Conservation (phyloP, 495 filamentous ascomycete species). For the Neurospora sp. region DNA sequence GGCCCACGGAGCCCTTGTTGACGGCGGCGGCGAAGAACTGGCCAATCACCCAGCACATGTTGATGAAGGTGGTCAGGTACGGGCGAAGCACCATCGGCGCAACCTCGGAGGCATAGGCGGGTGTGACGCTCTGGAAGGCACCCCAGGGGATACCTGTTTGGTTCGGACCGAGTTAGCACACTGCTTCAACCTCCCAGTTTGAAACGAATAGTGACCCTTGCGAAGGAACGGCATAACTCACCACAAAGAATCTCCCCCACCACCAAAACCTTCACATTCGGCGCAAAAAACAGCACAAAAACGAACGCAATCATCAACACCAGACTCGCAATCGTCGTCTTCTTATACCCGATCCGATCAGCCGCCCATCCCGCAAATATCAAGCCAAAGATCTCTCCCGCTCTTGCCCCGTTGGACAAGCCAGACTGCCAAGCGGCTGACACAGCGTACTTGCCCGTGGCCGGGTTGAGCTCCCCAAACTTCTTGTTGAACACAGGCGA, state of each 20-base stretch:
- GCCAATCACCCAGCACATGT: constrained; percentile 64
- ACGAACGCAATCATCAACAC: constrained; percentile 36
- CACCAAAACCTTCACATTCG: constrained; percentile 47
- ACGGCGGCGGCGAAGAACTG: constrained; percentile 60
- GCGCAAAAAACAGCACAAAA: constrained; percentile 51
- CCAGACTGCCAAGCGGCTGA: constrained; percentile 29
- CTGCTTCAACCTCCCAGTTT: background rate
- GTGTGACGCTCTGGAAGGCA: constrained; percentile 48
- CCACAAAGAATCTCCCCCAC: constrained; percentile 51
- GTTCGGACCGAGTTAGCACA: constrained; percentile 9
- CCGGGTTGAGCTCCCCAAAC: constrained; percentile 17
- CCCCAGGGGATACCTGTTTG: constrained; percentile 57
- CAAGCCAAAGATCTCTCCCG: constrained; percentile 29
- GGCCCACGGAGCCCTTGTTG: constrained; percentile 41
- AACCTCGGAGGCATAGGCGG: constrained; percentile 62
- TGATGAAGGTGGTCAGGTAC: constrained; percentile 60
- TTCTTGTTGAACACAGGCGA: constrained; percentile 24
- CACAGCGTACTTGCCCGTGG: constrained; percentile 17
- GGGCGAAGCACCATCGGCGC: constrained; percentile 53
- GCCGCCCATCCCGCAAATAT: constrained; percentile 24
- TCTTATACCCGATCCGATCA: constrained; percentile 24
- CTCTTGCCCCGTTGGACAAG: constrained; percentile 24
- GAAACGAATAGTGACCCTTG: background rate
- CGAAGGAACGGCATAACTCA: constrained; percentile 2
- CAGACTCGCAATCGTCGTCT: constrained; percentile 31